Conservation (phyloP, 1,284 basidiomycete species). For the Coriolopsis trogii region DNA sequence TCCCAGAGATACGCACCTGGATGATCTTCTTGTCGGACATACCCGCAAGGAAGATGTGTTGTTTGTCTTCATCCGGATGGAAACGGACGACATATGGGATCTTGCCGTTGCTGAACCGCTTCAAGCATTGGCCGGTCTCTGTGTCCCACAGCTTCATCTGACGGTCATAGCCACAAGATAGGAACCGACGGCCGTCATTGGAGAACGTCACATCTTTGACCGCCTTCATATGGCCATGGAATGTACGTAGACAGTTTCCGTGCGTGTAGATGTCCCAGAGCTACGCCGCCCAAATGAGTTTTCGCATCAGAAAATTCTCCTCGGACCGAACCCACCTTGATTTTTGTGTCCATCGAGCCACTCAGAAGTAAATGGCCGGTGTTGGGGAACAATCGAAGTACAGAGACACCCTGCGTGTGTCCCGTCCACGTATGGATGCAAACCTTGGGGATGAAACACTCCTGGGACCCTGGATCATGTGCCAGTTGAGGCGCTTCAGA, state of each 20-base stretch:
- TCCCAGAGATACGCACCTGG: conserved; percentile 73
- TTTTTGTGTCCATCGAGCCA: conserved; percentile 97
- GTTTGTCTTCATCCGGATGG: conserved; percentile 96
- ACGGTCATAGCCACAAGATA: conserved; percentile 94
- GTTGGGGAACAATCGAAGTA: conserved; percentile 88
- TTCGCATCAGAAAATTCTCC: not conserved
- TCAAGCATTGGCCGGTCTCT: conserved; percentile 95
- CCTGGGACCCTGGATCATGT: conserved; percentile 82
- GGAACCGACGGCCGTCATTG: conserved; percentile 87
- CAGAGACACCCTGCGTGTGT: conserved; percentile 96
- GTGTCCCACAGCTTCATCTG: conserved; percentile 99
- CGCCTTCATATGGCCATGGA: conserved; percentile 95
- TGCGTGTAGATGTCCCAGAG: conserved; percentile 99
- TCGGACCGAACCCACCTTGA: conserved; percentile 70
- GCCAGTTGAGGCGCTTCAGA: conserved; percentile 80
- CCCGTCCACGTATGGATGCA: conserved; percentile 99
- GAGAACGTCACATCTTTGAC: conserved; percentile 97
- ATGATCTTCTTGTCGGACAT: conserved; percentile 99
- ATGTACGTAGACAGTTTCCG: conserved; percentile 95
- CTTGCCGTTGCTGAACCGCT: conserved; percentile 96
- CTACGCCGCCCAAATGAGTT: conserved; percentile 45
- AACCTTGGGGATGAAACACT: conserved; percentile 92
- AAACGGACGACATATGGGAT: conserved; percentile 95
- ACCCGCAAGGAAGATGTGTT: conserved; percentile 95
- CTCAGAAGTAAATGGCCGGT: conserved; percentile 93